Evolutionary conservation across 805 yeast species (phyloP), one percentile per base, ranked within the genome.

Genomic region (Wickerhamomyces queroliae): DNA sequence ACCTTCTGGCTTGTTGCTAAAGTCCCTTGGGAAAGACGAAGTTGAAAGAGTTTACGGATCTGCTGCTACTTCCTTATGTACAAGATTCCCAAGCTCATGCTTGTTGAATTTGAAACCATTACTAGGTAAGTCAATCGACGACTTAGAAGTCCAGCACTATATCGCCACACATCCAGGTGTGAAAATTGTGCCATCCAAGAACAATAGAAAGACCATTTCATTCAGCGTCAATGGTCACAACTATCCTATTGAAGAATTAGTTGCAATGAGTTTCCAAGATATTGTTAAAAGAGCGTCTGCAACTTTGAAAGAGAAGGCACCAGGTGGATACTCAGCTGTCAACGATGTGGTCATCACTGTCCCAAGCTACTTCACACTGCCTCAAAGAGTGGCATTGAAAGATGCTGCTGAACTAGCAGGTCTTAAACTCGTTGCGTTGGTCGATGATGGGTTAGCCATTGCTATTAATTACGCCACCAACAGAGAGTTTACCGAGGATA

Each of bases 401-500:
- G 95, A 89, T 48, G 78, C 90, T 4, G 84, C 82, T 26, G 74
- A 70, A 36, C 69, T 84, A 37, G 85, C 95, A 2, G 85, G 82
- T 18, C 62, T 80, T 43, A 66, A 74, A 33, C 75, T 80, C 12
- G 72, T 80, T 42, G 78, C 81, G 2, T 66, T 91, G 39, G 84
- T 90, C 3, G 90, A 85, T 54, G 97, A 91, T 58, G 97, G 96
- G 13, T 64, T 87, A n/a, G 93, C 98, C 2, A 88, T 87, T 13
- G 96, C 95, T 1, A 62, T 86, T 33, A 86, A 88, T 53, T 90
- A 78, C 58, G 86, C 87, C 2, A 69, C 84, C 24, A 70, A 74
- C 33, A 70, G 77, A 36, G 67, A 67, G 23, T 73, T 73, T 44
- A 60, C 62, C 7, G 42, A 43, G 11, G 70, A 68, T 3, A 72